phyloP scores from a whole-genome alignment of 2,329 filamentous ascomycete species.

The Davidsoniella australis region DNA sequence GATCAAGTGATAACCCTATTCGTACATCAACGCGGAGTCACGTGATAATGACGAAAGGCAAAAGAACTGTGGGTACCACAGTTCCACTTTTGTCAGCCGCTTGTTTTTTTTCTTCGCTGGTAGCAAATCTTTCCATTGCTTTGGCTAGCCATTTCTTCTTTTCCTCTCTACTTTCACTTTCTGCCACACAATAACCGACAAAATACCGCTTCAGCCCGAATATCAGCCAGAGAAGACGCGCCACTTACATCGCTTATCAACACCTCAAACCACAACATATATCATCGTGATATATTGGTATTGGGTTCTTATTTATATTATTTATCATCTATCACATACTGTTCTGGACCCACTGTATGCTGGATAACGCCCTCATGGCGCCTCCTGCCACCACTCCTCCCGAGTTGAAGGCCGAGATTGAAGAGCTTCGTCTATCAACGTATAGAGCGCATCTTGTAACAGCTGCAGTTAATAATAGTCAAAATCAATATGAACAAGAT shows the following conservation, averaged over 20 bases:
- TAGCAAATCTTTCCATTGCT: background rate
- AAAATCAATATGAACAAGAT: too few species aligned
- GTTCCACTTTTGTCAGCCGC: background rate
- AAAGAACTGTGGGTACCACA: background rate
- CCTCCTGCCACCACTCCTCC: background rate
- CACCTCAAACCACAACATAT: background rate
- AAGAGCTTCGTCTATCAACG: too few species aligned
- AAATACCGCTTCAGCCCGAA: conserved; percentile 12
- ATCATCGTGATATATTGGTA: background rate
- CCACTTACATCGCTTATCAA: conserved; percentile 9
- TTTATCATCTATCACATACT: background rate
- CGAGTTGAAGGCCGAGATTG: too few species aligned
- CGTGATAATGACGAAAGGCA: background rate
- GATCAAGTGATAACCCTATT: too few species aligned
- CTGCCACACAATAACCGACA: conserved; percentile 13
- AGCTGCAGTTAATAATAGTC: too few species aligned
- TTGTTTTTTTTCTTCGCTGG: background rate
- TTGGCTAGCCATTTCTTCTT: background rate
- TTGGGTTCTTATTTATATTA: background rate
- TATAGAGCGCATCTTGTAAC: too few species aligned
- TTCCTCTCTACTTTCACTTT: conserved; percentile 6
- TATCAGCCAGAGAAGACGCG: conserved; percentile 13
- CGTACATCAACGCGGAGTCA: too few species aligned
- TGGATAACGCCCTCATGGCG: background rate
- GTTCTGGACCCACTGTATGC: background rate